Percentiles rank a stretch among this genome's conserved stretches.
phyloP scores from a whole-genome alignment of 75 land plant genomes.

The Larix kaempferi region DNA sequence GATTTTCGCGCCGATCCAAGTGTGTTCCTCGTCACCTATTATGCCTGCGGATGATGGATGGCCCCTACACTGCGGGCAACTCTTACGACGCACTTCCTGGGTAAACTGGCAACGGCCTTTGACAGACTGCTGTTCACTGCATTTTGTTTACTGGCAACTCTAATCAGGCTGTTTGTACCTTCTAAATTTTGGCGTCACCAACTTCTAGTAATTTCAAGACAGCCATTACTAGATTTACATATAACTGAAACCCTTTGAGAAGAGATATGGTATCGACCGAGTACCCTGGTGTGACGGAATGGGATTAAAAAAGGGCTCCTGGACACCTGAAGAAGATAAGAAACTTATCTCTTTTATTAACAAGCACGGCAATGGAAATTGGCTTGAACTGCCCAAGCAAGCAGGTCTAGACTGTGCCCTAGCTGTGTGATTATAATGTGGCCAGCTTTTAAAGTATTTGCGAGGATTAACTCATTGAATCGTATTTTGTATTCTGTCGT shows the following conservation, averaged over 20 bases:
- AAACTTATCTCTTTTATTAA: conserved; percentile 28
- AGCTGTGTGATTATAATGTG: background rate
- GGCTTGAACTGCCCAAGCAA: conserved; percentile 54
- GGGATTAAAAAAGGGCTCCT: conserved; percentile 58
- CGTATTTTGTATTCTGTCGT: background rate
- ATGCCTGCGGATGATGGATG: no score
- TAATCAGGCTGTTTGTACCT: background rate
- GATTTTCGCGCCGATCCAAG: no score
- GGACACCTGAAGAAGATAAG: conserved; percentile 53
- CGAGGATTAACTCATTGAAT: background rate
- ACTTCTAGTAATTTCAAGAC: background rate
- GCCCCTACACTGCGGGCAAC: no score
- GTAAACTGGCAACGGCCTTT: no score
- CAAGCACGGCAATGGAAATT: conserved; percentile 39
- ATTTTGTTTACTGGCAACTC: background rate
- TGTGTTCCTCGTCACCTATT: no score
- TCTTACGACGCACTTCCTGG: no score
- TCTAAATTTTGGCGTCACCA: background rate
- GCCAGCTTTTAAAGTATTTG: background rate
- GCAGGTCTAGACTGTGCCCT: conserved; percentile 22
- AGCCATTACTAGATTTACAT: background rate
- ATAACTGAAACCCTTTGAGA: background rate
- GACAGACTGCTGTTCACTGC: no score
- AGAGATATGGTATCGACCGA: conserved; percentile 18
- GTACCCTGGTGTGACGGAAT: conserved; percentile 51